These are phyloP conservation scores for Phylloporus gajari DNA, from an alignment of 1,284 basidiomycete species.

Conservation along the genomic window DNA sequence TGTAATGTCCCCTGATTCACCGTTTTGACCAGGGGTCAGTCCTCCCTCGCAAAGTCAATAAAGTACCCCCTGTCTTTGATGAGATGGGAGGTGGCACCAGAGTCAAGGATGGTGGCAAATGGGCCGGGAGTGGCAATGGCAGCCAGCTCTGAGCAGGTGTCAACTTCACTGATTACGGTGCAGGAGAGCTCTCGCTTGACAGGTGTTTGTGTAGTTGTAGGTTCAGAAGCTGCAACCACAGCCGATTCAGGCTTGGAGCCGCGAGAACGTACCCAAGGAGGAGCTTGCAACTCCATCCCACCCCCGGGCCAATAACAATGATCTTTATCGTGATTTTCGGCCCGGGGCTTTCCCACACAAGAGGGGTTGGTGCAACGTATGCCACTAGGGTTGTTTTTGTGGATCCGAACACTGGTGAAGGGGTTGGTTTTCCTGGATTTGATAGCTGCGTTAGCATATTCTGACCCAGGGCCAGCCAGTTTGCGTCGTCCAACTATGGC, in stretches of 20 bases:
- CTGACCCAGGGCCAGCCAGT: background rate
- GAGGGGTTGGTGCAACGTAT: background rate
- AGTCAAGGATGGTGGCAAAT: too few relatives aligned
- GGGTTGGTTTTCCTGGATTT: background rate
- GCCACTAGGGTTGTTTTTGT: background rate
- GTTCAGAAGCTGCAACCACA: too few relatives aligned
- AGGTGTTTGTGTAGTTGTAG: too few relatives aligned
- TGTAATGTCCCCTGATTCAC: background rate
- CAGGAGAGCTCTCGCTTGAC: background rate
- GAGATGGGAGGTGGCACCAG: background rate
- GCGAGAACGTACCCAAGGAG: background rate
- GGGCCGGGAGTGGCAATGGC: background rate
- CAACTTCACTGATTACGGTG: background rate
- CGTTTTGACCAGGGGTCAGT: background rate
- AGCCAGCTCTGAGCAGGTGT: background rate
- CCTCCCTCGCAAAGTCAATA: background rate
- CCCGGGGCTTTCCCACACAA: background rate
- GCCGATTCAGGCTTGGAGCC: too few relatives aligned
- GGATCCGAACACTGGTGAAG: background rate
- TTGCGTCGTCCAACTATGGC: background rate
- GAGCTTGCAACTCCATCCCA: background rate
- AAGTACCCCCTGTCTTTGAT: background rate
- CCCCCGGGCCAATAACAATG: background rate
- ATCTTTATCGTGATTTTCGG: background rate
- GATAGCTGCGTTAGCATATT: background rate